These are phyloP conservation scores for Fomes fomentarius DNA, from an alignment of 1,284 basidiomycete species.

Conservation along the genomic window DNA sequence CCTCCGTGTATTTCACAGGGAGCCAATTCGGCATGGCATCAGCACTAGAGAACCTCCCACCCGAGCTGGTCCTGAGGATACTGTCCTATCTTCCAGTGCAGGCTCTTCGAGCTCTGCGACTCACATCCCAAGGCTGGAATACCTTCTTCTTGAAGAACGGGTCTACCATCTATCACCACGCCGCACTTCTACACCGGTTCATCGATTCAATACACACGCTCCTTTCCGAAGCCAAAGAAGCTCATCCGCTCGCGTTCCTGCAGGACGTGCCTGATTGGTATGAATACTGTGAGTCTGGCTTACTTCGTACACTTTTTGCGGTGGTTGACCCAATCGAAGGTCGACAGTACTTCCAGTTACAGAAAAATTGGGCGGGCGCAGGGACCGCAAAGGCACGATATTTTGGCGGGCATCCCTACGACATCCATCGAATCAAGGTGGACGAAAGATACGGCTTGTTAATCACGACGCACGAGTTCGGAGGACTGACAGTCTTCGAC, in stretches of 20 bases:
- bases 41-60: constrained; percentile 44
- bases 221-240: constrained; percentile 35
- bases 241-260: constrained; percentile 36
- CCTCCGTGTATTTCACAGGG: neutral
- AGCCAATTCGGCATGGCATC: constrained; percentile 10
- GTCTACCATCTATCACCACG: constrained; percentile 51
- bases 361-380: constrained; percentile 59
- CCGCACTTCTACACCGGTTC: constrained; percentile 53
- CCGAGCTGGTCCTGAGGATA: constrained; percentile 51
- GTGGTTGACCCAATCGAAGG: constrained; percentile 39
- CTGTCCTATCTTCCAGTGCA: constrained; percentile 49
- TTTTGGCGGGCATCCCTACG: constrained; percentile 37
- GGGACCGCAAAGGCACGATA: constrained; percentile 41
- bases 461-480: constrained; percentile 55
- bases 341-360: constrained; percentile 45
- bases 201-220: constrained; percentile 33
- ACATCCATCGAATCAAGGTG: constrained; percentile 73
- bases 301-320: neutral
- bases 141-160: constrained; percentile 49
- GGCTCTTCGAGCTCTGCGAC: constrained; percentile 38
- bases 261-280: constrained; percentile 50
- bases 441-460: constrained; percentile 61
- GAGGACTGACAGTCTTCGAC: constrained; percentile 60
- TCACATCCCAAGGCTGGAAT: constrained; percentile 48
- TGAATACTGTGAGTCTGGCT: constrained; percentile 53